A percentile compares a stretch with the other conserved stretches of the same genome.
phyloP scores from a whole-genome alignment of 768 basidiomycete genomes.

The Sutorius australiensis region DNA sequence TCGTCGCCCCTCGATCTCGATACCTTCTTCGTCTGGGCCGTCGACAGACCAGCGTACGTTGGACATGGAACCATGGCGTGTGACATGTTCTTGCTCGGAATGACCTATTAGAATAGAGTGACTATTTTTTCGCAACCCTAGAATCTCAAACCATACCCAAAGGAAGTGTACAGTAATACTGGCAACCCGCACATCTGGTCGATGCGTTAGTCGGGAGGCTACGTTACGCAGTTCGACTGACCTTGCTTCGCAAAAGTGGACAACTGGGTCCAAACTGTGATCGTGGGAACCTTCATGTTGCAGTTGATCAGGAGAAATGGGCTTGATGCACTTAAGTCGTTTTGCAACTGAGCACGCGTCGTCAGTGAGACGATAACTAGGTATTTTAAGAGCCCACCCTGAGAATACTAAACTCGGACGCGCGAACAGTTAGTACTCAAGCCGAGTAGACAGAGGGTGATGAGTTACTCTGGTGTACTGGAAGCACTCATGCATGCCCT shows the following conservation, averaged over 20 bases:
- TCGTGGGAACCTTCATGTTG: slow-evolving; percentile 46
- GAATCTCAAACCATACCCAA: slow-evolving; percentile 34
- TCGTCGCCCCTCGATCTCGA: slow-evolving; percentile 51
- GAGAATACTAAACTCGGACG: slow-evolving; percentile 43
- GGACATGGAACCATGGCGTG: slow-evolving; percentile 60
- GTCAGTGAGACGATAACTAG: not conserved
- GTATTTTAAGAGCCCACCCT: slow-evolving; percentile 34
- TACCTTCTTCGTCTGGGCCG: slow-evolving; percentile 40
- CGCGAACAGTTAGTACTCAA: not conserved
- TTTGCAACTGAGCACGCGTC: slow-evolving; percentile 37
- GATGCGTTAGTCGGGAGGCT: not conserved
- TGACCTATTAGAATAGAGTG: slow-evolving; percentile 38
- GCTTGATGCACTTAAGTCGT: slow-evolving; percentile 47
- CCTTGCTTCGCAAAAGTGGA: slow-evolving; percentile 54
- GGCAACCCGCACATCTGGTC: slow-evolving; percentile 48
- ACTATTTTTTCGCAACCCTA: not conserved
- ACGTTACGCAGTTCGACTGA: slow-evolving; percentile 15
- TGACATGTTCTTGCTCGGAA: slow-evolving; percentile 54
- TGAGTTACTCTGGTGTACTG: slow-evolving; percentile 55
- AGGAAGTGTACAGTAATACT: slow-evolving; percentile 55
- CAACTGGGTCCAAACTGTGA: slow-evolving; percentile 42
- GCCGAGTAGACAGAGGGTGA: not conserved
- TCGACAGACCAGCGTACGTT: slow-evolving; percentile 53
- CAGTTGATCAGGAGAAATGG: slow-evolving; percentile 40
- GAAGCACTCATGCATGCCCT: slow-evolving; percentile 55